phyloP scores from a whole-genome alignment of 73 alveolate genomes.

The Effrenium voratum region DNA sequence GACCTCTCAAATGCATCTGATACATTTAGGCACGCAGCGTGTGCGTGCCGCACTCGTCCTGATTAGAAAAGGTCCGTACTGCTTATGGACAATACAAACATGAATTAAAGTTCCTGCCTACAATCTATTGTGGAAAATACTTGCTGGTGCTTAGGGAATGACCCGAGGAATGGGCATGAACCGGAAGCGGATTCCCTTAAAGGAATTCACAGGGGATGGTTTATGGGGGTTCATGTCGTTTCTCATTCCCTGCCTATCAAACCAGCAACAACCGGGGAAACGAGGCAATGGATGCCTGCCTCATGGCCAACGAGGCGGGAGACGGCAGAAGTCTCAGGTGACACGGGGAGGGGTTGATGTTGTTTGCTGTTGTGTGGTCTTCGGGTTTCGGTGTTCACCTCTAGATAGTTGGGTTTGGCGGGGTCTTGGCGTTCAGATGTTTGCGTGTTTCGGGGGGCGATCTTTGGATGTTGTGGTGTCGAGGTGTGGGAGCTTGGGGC shows the following conservation, averaged over 20 bases:
- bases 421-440: not conserved
- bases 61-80: too few species aligned
- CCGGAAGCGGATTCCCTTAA: too few species aligned
- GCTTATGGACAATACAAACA: too few species aligned
- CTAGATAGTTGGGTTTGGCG: not conserved
- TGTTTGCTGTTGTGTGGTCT: not conserved
- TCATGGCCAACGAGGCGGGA: conserved; percentile 36
- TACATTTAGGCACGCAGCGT: too few species aligned
- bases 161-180: not conserved
- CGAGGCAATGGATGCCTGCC: conserved; percentile 92
- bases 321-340: not conserved
- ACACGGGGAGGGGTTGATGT: not conserved
- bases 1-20: too few species aligned
- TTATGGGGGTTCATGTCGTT: not conserved
- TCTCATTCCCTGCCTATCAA: not conserved
- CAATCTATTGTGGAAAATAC: too few species aligned
- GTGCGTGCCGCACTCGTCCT: too few species aligned
- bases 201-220: not conserved
- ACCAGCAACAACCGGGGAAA: not conserved
- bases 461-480: not conserved
- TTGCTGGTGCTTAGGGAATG: too few species aligned
- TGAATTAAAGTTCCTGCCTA: too few species aligned
- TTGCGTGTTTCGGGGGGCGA: not conserved
- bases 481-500: not conserved
- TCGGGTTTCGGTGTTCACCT: not conserved